A percentile compares a stretch with the other conserved stretches of the same genome.
Evolutionary conservation across 2,329 filamentous ascomycete genomes (phyloP).

Genomic region (Pseudogymnoascus destructans): DNA sequence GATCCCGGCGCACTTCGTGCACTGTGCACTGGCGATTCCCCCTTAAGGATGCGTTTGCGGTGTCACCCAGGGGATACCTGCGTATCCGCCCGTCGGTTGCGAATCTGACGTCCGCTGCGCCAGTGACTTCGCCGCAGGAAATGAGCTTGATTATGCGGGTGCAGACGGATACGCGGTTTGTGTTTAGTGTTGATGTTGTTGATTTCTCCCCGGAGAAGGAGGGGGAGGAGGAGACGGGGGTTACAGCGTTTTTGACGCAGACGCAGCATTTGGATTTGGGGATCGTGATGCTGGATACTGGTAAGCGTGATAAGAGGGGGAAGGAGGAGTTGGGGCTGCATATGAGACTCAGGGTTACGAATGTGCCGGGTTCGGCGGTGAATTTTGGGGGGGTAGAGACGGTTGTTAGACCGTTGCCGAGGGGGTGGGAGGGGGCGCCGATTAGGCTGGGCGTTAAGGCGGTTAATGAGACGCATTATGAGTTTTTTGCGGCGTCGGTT

Average conservation of each 20-base stretch:
- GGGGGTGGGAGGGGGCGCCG: conserved; percentile 25
- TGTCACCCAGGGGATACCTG: conserved; percentile 35
- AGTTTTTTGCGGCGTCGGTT: conserved; percentile 12
- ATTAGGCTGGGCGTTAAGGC: neutral
- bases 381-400: conserved; percentile 29
- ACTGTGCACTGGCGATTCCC: conserved; percentile 46
- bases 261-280: conserved; percentile 39
- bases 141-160: conserved; percentile 41
- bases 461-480: neutral
- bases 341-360: neutral
- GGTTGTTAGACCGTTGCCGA: conserved; percentile 29
- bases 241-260: conserved; percentile 40
- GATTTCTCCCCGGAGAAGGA: conserved; percentile 31
- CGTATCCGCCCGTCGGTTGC: conserved; percentile 35
- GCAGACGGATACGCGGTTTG: conserved; percentile 43
- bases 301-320: neutral
- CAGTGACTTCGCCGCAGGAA: conserved; percentile 33
- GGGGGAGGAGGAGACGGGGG: conserved; percentile 36
- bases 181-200: conserved; percentile 33
- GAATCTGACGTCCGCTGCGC: conserved; percentile 41
- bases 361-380: conserved; percentile 16
- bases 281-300: conserved; percentile 20
- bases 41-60: conserved; percentile 31
- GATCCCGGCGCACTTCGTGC: conserved; percentile 41
- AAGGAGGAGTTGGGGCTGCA: neutral